These are phyloP conservation scores for Inosperma sp. DNA, from an alignment of 768 basidiomycete genomes.

Conservation along the genomic window DNA sequence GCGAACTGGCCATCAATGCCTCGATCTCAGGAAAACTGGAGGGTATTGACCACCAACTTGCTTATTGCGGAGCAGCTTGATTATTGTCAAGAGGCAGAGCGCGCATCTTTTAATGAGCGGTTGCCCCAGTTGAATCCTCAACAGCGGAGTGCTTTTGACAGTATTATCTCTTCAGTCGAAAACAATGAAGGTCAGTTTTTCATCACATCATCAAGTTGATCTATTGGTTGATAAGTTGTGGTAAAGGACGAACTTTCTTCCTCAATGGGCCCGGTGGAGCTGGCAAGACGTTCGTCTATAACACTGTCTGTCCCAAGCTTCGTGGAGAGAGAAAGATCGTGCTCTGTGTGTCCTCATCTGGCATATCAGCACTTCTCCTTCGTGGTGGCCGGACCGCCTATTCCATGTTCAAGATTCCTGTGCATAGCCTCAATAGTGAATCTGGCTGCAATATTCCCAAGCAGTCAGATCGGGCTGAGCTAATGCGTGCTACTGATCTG, in stretches of 20 bases:
- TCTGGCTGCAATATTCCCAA: constrained; percentile 35
- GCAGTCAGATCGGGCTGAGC: constrained; percentile 23
- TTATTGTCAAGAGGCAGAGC: constrained; percentile 20
- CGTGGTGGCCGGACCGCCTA: constrained; percentile 43
- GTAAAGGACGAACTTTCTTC: too few species aligned
- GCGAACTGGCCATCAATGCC: constrained; percentile 32
- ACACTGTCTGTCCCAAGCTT: constrained; percentile 29
- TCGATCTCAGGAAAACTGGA: constrained; percentile 25
- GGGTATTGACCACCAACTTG: constrained; percentile 15
- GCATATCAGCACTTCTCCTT: constrained; percentile 43
- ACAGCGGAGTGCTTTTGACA: constrained; percentile 27
- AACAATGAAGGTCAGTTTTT: constrained; percentile 13
- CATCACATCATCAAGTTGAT: too few species aligned
- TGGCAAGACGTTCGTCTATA: constrained; percentile 45
- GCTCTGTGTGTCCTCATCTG: constrained; percentile 48
- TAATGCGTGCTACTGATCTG: constrained; percentile 22
- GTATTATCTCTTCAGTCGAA: constrained; percentile 25
- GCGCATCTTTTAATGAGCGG: background rate
- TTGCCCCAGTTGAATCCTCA: constrained; percentile 22
- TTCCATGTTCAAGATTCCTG: constrained; percentile 45
- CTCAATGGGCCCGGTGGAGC: constrained; percentile 40
- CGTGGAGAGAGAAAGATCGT: constrained; percentile 28
- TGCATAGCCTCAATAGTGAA: constrained; percentile 19
- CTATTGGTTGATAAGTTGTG: too few species aligned
- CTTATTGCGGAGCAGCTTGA: constrained; percentile 31